Evolutionary conservation across 495 filamentous ascomycete species (phyloP).

Genomic region (Clavariopsis aquatica): DNA sequence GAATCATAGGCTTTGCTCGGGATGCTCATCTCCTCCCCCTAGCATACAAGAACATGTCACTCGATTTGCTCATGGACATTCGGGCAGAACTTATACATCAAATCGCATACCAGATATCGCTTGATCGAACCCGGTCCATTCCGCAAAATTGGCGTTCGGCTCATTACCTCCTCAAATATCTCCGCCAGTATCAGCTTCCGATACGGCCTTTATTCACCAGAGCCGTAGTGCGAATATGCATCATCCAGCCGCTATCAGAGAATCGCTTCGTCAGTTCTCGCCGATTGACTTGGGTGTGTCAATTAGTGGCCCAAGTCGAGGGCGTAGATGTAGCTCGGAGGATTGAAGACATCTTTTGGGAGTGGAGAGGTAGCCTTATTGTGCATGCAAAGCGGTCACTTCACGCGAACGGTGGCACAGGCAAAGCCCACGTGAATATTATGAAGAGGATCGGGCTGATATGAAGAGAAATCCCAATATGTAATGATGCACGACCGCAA

Average conservation of each 20-base stretch:
- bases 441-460: constrained; percentile 28
- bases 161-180: constrained; percentile 28
- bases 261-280: constrained; percentile 18
- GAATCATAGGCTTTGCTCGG: constrained; percentile 15
- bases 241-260: constrained; percentile 27
- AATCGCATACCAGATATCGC: constrained; percentile 30
- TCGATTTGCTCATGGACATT: not conserved
- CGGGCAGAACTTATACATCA: constrained; percentile 24
- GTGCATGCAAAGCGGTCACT: constrained; percentile 1
- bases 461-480: not conserved
- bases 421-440: constrained; percentile 21
- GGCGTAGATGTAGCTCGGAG: constrained; percentile 19
- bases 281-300: constrained; percentile 12
- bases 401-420: not conserved
- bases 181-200: constrained; percentile 1
- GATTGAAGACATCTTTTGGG: constrained; percentile 18
- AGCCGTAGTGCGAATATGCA: constrained; percentile 14
- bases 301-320: constrained; percentile 23
- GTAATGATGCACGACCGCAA: not conserved
- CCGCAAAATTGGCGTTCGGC: constrained; percentile 2
- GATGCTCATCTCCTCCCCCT: constrained; percentile 15
- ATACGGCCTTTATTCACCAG: constrained; percentile 30
- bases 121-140: constrained; percentile 10
- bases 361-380: constrained; percentile 31
- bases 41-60: not conserved